These are phyloP conservation scores for Botrytis sinoallii DNA, from an alignment of 2,329 filamentous ascomycete genomes.

Conservation along the genomic window DNA sequence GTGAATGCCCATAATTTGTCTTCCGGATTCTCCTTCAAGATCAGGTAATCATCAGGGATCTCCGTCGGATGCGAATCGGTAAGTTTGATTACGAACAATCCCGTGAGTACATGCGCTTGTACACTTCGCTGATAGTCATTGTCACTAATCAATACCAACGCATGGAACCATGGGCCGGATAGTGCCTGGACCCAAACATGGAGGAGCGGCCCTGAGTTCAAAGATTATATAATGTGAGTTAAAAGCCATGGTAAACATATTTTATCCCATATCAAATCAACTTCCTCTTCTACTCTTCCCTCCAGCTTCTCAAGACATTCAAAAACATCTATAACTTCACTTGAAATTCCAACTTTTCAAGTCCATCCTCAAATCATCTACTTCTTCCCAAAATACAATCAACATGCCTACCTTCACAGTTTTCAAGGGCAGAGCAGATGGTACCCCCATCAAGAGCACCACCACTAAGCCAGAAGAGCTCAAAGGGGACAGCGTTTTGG, in stretches of 20 bases:
- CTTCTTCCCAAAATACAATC: background rate
- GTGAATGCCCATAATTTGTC: background rate
- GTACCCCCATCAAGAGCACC: conserved; percentile 15
- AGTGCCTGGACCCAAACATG: background rate
- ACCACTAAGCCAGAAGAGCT: conserved; percentile 22
- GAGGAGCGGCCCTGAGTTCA: conserved; percentile 10
- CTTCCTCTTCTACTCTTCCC: background rate
- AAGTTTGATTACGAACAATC: background rate
- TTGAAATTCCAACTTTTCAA: background rate
- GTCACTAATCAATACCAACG: background rate
- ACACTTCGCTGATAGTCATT: background rate
- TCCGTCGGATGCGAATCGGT: background rate
- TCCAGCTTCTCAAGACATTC: background rate
- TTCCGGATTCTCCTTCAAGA: conserved; percentile 2
- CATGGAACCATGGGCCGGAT: background rate
- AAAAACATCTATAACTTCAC: background rate
- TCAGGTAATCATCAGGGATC: background rate
- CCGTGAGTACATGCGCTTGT: background rate
- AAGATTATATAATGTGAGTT: background rate
- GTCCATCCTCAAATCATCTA: background rate
- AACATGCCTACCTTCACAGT: conserved; percentile 24
- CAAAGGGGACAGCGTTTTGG: conserved; percentile 20
- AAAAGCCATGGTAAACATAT: background rate
- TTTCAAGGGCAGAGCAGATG: conserved; percentile 21
- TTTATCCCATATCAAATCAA: conserved; percentile 5